These are phyloP conservation scores for Chytriomyces hyalinus DNA, from an alignment of 192 early-diverging fungal genomes.

Conservation along the genomic window DNA sequence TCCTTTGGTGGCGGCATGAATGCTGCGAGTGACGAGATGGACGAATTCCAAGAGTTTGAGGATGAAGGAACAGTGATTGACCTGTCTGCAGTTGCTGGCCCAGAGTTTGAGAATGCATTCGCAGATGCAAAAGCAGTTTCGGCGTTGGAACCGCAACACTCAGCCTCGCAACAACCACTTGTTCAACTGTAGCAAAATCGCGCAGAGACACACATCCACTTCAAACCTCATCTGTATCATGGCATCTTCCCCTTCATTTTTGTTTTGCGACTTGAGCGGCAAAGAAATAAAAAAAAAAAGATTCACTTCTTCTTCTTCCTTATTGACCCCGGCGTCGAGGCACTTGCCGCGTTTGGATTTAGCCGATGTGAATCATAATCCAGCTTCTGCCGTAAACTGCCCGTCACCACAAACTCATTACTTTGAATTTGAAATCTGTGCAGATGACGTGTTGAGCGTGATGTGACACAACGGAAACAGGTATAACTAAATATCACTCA, in stretches of 20 bases:
- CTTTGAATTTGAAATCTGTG: conserved; percentile 34
- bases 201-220: no score
- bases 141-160: no score
- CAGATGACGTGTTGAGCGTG: background rate
- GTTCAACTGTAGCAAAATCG: no score
- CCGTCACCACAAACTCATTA: conserved; percentile 56
- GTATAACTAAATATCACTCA: background rate
- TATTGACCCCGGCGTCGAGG: background rate
- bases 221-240: no score
- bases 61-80: conserved; percentile 5
- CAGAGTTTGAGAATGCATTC: no score
- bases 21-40: background rate
- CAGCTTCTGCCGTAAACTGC: conserved; percentile 48
- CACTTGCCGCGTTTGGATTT: background rate
- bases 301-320: background rate
- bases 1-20: background rate
- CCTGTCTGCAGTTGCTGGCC: background rate
- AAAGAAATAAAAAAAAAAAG: no score
- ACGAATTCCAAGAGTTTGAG: background rate
- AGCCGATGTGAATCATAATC: conserved; percentile 28
- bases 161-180: no score
- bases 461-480: background rate
- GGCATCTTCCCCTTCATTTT: no score
- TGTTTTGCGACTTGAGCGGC: no score
- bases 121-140: no score